Base-by-base conservation (phyloP, 805 yeast species). In the Saturnispora besseyi region DNA sequence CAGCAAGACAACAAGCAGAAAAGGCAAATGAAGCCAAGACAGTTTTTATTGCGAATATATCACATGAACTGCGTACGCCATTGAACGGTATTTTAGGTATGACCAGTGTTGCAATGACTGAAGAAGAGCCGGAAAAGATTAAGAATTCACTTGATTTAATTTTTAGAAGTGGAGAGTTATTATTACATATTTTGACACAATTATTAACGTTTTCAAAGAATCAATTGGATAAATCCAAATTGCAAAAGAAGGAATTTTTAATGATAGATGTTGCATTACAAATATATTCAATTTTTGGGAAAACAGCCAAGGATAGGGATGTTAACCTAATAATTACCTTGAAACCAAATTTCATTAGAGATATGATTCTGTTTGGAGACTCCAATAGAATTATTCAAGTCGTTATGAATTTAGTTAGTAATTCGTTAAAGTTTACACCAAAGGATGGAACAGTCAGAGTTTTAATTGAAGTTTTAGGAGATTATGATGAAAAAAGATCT, bases 21-120 rank as follows among this genome's bases (percentile, higher is more conserved):
- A 80, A 84, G 29, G 99, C 99, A 1, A 91, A 91, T 64, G 97
- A 93, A 58, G 96, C 98, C 3, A 93, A 93, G 62, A 90, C 98
- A 6, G 89, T 87, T 6, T 88, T 88, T 62, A 83, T 88, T 59
- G 96, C 96, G 2, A 87, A 90, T 57, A 89, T 88, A 15, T 87
- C 96, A 0, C 96, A 88, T 64, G 99, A 93, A 69, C 73, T 93
- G 61, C 78, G 98, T 58, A 93, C 98, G 0, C 99, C 99, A 1
- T 71, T 93, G 54, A 93, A 93, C 64, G 99, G 99, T 62, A 93
- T 93, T 40, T 70, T 93, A 49, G 98, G 98, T 55, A 87, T 91
- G 90, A 87, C 97, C 0, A 85, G 95, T 2, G 84, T 91, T 50
- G 90, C 96, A 5, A 81, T 89, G 86, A 93, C 86, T 21, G 98